Percentiles rank a stretch among this genome's conserved stretches.
Evolutionary conservation across 192 early-diverging fungal species (phyloP).

Genomic region (Linnemannia schmuckeri): DNA sequence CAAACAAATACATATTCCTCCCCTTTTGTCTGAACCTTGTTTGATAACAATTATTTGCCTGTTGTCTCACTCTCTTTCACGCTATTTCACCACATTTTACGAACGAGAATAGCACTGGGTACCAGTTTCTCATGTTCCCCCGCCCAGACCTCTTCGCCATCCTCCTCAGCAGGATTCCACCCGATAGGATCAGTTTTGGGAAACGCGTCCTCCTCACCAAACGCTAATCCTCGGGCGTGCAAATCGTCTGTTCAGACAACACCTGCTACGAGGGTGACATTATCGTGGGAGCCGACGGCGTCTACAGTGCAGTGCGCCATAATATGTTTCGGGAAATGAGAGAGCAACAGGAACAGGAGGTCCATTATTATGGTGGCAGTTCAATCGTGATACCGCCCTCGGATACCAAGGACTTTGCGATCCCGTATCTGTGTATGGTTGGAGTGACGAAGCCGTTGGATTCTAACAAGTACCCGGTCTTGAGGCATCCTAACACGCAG

Average conservation of each 20-base stretch:
- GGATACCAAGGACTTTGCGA: conserved; percentile 13
- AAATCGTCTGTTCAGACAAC: conserved; percentile 31
- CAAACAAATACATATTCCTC: background rate
- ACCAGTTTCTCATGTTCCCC: conserved; percentile 24
- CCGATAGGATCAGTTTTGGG: conserved; percentile 12
- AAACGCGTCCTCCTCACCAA: conserved; percentile 22
- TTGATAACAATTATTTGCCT: background rate
- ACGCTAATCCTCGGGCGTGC: background rate
- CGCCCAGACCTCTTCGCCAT: conserved; percentile 24
- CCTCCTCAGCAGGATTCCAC: background rate
- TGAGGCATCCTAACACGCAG: conserved; percentile 19
- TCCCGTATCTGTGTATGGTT: conserved; percentile 22
- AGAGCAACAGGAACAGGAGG: background rate
- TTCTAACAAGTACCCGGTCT: background rate
- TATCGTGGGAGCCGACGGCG: conserved; percentile 34
- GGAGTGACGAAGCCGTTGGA: conserved; percentile 26
- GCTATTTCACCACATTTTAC: background rate
- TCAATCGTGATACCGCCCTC: background rate
- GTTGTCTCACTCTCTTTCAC: background rate
- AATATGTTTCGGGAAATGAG: conserved; percentile 7
- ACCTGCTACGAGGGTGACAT: conserved; percentile 26
- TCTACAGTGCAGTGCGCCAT: conserved; percentile 22
- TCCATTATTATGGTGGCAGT: no score
- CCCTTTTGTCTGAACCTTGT: background rate
- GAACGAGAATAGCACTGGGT: background rate